phyloP scores from a whole-genome alignment of 805 yeast species.

The Alloascoidea hylecoeti region DNA sequence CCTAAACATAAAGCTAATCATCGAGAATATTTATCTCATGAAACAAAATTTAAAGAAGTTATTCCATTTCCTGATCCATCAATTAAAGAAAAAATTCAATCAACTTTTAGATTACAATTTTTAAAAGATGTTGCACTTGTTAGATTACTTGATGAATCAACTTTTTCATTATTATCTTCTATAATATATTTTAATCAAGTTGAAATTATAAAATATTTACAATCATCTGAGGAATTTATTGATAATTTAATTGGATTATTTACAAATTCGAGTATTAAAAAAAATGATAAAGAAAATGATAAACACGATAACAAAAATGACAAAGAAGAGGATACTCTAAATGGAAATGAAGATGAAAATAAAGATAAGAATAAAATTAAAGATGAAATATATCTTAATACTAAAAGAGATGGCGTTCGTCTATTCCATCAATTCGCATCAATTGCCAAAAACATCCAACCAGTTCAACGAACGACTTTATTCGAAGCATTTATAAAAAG shows the following conservation, averaged over 20 bases:
- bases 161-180: slow-evolving; percentile 51
- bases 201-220: slow-evolving; percentile 45
- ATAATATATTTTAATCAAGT: slow-evolving; percentile 58
- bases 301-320: not conserved
- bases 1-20: slow-evolving; percentile 73
- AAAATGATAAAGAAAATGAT: not conserved
- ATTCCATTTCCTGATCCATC: slow-evolving; percentile 41
- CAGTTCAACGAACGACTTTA: slow-evolving; percentile 47
- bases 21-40: slow-evolving; percentile 45
- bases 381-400: slow-evolving; percentile 11
- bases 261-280: slow-evolving; percentile 11
- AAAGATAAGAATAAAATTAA: slow-evolving; percentile 4
- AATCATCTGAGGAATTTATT: slow-evolving; percentile 36
- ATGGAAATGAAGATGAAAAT: slow-evolving; percentile 2
- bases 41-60: slow-evolving; percentile 55
- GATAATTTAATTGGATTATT: slow-evolving; percentile 47
- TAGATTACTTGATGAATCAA: slow-evolving; percentile 67
- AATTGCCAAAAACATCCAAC: slow-evolving; percentile 55
- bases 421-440: slow-evolving; percentile 69
- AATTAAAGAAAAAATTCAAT: slow-evolving; percentile 43
- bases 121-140: slow-evolving; percentile 81
- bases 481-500: slow-evolving; percentile 46
- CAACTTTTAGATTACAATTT: slow-evolving; percentile 67
- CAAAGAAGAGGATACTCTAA: not conserved
- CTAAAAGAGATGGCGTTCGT: slow-evolving; percentile 56